Evolutionary conservation across 2,329 filamentous ascomycete species (phyloP), one percentile per base, ranked within the genome.

Genomic region (Exophiala oligosperma): DNA sequence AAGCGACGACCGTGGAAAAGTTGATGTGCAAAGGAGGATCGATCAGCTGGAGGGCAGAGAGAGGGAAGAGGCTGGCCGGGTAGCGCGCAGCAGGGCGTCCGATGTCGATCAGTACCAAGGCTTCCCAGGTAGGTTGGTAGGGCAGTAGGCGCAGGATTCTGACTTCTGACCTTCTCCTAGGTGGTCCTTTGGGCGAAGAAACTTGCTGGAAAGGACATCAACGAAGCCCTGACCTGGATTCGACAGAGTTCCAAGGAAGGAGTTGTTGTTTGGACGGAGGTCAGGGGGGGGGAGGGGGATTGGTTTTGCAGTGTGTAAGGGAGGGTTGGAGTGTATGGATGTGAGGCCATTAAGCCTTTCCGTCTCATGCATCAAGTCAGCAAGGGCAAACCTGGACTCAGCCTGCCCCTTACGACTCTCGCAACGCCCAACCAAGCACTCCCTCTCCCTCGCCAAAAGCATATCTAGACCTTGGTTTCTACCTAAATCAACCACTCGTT

Each of bases 61-160:
- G 46, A 48, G 26, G 26, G 28, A 48, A 56, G 41, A 54, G 57
- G 43, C 57, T 57, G 58, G 56, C 55, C 57, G 59, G 59, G 57
- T 29, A 46, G 40, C 23, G 46, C 49, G 46, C 24, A 48, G 28
- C 24, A 48, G 49, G 49, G 49, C 32, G 37, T 41, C 37, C 28
- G 49, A 17, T 40, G 46, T 29, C 46, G 46, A 48, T 48, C 46
- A 48, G 46, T 48, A 21, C 40, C 37, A 40, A 40, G 37, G 12
- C 3, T 40, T 17, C 17, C 32, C 32, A 35, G 32, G 32, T 35
- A 35, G 6, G 32, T 11, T 17, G 17, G 17, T 17, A 17, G 17
- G 40, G 40, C 40, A 43, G 40, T 11, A 23, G 40, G 40, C 40
- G 40, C 40, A 43, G 40, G 11, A 43, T 17, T 17, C 32, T 1